These are phyloP conservation scores for Gracilaria gracilis DNA, from an alignment of 23 red algal species.

Conservation along the genomic window DNA sequence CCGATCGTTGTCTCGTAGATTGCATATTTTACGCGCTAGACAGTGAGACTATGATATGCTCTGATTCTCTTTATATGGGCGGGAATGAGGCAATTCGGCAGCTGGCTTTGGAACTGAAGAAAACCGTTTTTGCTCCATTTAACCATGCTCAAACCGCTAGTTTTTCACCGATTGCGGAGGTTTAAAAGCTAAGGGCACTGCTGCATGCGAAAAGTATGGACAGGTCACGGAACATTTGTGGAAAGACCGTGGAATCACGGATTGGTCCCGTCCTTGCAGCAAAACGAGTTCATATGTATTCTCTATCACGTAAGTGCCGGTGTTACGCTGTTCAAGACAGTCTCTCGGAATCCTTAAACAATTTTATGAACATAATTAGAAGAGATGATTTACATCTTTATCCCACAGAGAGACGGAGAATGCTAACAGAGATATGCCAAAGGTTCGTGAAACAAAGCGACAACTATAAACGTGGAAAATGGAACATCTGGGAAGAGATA, in stretches of 20 bases:
- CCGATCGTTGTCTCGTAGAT: neutral
- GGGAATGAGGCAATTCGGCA: neutral
- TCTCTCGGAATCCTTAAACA: neutral
- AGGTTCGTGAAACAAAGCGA: neutral
- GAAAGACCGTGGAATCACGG: neutral
- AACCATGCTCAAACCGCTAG: neutral
- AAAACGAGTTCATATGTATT: neutral
- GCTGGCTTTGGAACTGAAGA: neutral
- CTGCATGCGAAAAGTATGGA: neutral
- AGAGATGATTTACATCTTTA: too few relatives aligned
- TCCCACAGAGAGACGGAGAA: neutral
- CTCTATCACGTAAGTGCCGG: neutral
- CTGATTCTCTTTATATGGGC: neutral
- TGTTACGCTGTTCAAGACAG: neutral
- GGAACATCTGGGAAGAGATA: neutral
- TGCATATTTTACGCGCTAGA: neutral
- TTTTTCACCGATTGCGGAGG: neutral
- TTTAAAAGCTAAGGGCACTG: neutral
- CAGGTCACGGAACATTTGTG: neutral
- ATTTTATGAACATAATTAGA: neutral
- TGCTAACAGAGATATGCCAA: neutral
- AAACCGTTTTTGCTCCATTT: neutral
- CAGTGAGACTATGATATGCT: too few relatives aligned
- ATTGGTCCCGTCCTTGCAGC: neutral
- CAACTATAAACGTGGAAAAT: neutral